Evolutionary conservation across 768 basidiomycete species (phyloP), one percentile per base, ranked within the genome.

Genomic region (Leccinum obscurum): DNA sequence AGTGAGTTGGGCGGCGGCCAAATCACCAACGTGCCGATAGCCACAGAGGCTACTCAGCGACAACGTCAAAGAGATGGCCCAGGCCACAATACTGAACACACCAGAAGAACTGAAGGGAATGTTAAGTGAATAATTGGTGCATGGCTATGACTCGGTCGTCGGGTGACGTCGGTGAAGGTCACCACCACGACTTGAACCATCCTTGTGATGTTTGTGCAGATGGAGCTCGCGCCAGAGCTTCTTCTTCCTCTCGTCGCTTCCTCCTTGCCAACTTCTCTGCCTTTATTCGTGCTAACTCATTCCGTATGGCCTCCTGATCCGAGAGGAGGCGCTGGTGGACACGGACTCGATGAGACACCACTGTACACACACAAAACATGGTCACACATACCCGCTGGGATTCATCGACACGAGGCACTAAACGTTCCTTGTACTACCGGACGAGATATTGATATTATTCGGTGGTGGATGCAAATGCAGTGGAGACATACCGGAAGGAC

Each of bases 261-360:
- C 68, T 78, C 55, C 72, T 72, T 52, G 77, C 76, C 5, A 83
- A 77, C 59, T 82, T 83, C 64, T 87, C 84, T 4, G 85, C 82
- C 64, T 85, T 88, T 63, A 92, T 88, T 61, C 88, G 83, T 32
- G 85, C 85, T 51, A 92, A 73, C 69, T 92, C 90, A 62, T 83
- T 85, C 58, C 85, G 81, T 75, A 77, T 11, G 72, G 82, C 83
- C 50, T 76, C 78, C 61, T 88, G 85, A 66, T 90, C 86, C 26
- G 82, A 85, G 4, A 89, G 90, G 46, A 92, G 73, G 54, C 76
- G 78, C 85, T 90, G 52, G 20, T 5, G 24, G 67, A 24, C 34
- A 39, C 24, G 7, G 1, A n/a, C 20, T 46, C 44, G 20, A 54
- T 70, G 28, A 72, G 64, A 52, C 39, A 52, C 20, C 28, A 39